These are phyloP conservation scores for Erythrophleum fordii DNA, from an alignment of 306 rosid species.

Conservation along the genomic window DNA sequence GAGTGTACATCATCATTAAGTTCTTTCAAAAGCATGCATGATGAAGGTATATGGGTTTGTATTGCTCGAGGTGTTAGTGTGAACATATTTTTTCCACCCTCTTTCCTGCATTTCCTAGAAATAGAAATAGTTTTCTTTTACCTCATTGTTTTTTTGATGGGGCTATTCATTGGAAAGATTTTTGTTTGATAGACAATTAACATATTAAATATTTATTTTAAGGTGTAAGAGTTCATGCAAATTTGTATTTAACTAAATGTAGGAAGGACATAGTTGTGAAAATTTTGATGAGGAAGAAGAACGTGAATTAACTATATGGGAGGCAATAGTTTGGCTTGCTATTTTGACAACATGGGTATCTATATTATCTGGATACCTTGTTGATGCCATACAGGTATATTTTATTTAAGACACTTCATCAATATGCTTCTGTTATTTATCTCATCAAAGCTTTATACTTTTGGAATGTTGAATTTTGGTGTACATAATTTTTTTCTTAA, in stretches of 20 bases:
- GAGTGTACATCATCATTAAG: not conserved
- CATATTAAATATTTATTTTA: not conserved
- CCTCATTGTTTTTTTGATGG: not conserved
- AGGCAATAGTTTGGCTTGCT: slow-evolving; percentile 88
- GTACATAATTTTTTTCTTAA: not conserved
- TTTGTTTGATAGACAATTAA: not conserved
- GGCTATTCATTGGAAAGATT: not conserved
- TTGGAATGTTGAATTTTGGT: slow-evolving; percentile 7
- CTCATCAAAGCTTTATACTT: slow-evolving; percentile 5
- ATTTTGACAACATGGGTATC: slow-evolving; percentile 85
- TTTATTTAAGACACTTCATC: slow-evolving; percentile 10
- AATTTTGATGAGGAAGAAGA: slow-evolving; percentile 59
- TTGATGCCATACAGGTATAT: slow-evolving; percentile 81
- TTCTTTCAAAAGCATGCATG: slow-evolving; percentile 1
- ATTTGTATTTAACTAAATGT: slow-evolving; percentile 22
- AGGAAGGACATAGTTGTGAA: slow-evolving; percentile 54
- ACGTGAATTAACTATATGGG: slow-evolving; percentile 72
- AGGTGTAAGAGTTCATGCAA: slow-evolving; percentile 1
- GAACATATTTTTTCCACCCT: not conserved
- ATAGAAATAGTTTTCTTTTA: not conserved
- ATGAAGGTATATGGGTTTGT: not conserved
- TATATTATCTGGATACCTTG: slow-evolving; percentile 84
- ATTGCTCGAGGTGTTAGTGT: not conserved
- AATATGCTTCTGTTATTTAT: slow-evolving; percentile 24
- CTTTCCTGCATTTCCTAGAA: not conserved